Evolutionary conservation across 1,284 basidiomycete genomes (phyloP), one percentile per base, ranked within the genome.

Genomic region (Tremellales sp.): DNA sequence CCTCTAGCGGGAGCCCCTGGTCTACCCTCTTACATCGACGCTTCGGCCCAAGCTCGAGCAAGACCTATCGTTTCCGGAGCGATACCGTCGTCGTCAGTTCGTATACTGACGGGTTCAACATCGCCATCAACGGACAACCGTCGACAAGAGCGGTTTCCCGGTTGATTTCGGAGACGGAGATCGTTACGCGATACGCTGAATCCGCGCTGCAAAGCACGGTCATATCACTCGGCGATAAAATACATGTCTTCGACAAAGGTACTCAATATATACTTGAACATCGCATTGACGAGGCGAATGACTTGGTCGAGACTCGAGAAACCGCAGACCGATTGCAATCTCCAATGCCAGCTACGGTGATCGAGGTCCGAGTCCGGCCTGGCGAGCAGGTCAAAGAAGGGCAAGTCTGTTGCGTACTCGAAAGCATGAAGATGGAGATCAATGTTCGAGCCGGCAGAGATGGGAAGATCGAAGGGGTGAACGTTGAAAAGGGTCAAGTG

Each of bases 351-450:
- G 87, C 85, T 64, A 77, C 89, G 37, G 84, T 88, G 4, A 89
- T 94, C 3, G 89, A 94, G 53, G 84, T 93, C 40, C 79, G 80
- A 37, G 88, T 92, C 21, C 76, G 76, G 49, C 74, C 79, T 3
- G 91, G 89, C 0, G 84, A 92, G 48, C 73, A 70, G 31, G 86
- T 94, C n/a, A 80, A 82, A 66, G 81, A 80, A 66, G 88, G 87
- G 0, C 84, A 92, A 64, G 81, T 81, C 7, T 77, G 89, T 10
- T 82, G 91, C 25, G 82, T 94, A 18, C 72, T 94, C 58, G 91
- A 94, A 75, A 92, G 88, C 62, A 95, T 94, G 91, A 95, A 95
- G 80, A 93, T 88, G 55, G 90, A 92, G 75, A 93, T 86, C 41
- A 86, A 87, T 35, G 68, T 95, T 58, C 78, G 88, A 49, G 82